Conservation (phyloP, 1,139 yeast genomes). For the Pichia sp. region DNA sequence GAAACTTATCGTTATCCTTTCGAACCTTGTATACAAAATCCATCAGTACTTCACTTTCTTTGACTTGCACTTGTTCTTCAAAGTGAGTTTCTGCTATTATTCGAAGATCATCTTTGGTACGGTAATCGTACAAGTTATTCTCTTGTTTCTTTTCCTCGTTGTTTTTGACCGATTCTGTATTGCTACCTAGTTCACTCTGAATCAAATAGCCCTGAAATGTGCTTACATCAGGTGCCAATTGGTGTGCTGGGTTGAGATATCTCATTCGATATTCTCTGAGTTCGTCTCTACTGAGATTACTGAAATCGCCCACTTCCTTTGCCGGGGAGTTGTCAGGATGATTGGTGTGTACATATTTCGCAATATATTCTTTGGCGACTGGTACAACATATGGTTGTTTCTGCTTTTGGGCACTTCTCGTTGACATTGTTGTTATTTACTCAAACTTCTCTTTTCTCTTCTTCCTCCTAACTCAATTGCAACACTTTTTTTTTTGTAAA, state of each 20-base stretch:
- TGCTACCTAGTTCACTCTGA: constrained; percentile 56
- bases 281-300: constrained; percentile 40
- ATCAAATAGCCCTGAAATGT: constrained; percentile 55
- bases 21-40: constrained; percentile 70
- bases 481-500: no score
- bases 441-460: no score
- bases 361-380: constrained; percentile 51
- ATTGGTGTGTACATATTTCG: constrained; percentile 54
- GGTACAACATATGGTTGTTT: constrained; percentile 31
- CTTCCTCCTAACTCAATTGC: no score
- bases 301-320: constrained; percentile 54
- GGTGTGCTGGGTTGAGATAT: constrained; percentile 32
- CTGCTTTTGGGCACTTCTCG: constrained; percentile 12
- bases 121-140: constrained; percentile 22
- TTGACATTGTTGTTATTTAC: constrained; percentile 4
- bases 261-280: constrained; percentile 51
- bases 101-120: constrained; percentile 21
- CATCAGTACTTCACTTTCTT: constrained; percentile 73
- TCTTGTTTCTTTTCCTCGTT: constrained; percentile 19
- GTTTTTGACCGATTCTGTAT: constrained; percentile 32
- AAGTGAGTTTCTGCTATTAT: constrained; percentile 46
- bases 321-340: constrained; percentile 49
- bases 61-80: constrained; percentile 40
- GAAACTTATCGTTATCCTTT: constrained; percentile 41
- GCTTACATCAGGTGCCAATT: constrained; percentile 40